A percentile compares a stretch with the other conserved stretches of the same genome.
Evolutionary conservation across 257 asterid genomes (phyloP).

Genomic region (Cordia subcordata): DNA sequence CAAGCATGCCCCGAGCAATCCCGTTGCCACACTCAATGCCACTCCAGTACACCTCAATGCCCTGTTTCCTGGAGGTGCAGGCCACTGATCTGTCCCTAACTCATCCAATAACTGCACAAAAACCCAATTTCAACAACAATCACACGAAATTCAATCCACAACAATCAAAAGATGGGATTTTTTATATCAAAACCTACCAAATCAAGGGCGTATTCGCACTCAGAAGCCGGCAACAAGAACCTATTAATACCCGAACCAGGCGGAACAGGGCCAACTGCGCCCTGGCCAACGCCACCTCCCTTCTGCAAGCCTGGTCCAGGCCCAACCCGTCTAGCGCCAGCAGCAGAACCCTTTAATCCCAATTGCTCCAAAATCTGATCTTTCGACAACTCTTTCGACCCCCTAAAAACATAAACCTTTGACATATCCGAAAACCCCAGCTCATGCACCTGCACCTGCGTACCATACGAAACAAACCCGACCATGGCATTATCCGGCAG

Average conservation of each 20-base stretch:
- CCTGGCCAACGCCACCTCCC: constrained; percentile 36
- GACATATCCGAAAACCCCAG: constrained; percentile 84
- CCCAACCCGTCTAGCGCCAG: constrained; percentile 25
- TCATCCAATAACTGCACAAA: constrained; percentile 76
- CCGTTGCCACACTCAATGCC: constrained; percentile 90
- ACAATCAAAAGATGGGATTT: neutral
- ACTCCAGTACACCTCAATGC: constrained; percentile 88
- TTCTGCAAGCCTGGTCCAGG: constrained; percentile 49
- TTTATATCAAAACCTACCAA: constrained; percentile 35
- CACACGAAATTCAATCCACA: neutral
- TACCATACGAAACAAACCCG: constrained; percentile 88
- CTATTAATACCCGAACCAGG: constrained; percentile 57
- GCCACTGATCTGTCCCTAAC: constrained; percentile 83
- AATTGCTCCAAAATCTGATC: constrained; percentile 92
- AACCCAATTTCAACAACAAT: neutral
- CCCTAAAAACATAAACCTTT: constrained; percentile 81
- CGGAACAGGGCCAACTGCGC: constrained; percentile 34
- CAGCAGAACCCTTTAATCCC: constrained; percentile 54
- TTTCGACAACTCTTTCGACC: constrained; percentile 69
- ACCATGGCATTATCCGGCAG: constrained; percentile 92
- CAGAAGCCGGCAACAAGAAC: constrained; percentile 84
- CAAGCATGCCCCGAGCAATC: constrained; percentile 76
- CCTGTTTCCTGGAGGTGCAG: constrained; percentile 73
- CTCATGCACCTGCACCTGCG: constrained; percentile 96
- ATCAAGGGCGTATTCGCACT: constrained; percentile 73